Percentiles rank a stretch among this genome's conserved stretches.
Conservation (phyloP, 495 filamentous ascomycete genomes). For the Aspergillus carlsbadensis region DNA sequence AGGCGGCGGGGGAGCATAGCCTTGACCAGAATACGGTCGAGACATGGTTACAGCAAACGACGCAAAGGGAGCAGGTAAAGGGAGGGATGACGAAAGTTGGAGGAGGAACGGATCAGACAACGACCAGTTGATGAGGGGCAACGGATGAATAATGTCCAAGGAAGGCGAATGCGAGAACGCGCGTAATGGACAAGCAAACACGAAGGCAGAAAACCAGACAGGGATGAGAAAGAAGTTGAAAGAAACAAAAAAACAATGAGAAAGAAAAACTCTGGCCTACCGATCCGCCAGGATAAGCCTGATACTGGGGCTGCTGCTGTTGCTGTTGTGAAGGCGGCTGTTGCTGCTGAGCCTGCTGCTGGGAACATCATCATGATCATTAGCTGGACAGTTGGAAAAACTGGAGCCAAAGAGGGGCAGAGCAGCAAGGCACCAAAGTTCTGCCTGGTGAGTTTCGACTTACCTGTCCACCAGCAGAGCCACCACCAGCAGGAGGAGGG, state of each 20-base stretch:
- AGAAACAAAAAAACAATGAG: conserved; percentile 11
- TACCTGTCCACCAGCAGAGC: conserved; percentile 38
- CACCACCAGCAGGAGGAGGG: conserved; percentile 31
- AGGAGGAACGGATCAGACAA: conserved; percentile 5
- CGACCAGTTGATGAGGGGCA: conserved; percentile 8
- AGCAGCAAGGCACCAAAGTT: neutral
- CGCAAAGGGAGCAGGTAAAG: conserved; percentile 1
- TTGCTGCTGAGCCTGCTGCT: conserved; percentile 7
- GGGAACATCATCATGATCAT: conserved; percentile 1
- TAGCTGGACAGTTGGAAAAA: conserved; percentile 1
- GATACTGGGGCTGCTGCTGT: conserved; percentile 30
- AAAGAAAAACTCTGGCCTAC: conserved; percentile 33
- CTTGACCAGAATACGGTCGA: conserved; percentile 35
- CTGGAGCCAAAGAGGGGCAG: conserved; percentile 10
- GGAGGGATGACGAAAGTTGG: conserved; percentile 3
- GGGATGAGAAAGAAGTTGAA: conserved; percentile 15
- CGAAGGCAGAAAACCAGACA: conserved; percentile 10
- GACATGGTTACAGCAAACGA: conserved; percentile 33
- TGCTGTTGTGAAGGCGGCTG: conserved; percentile 12
- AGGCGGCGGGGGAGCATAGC: conserved; percentile 27
- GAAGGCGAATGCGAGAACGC: conserved; percentile 5
- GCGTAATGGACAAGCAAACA: conserved; percentile 9
- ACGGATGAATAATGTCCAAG: conserved; percentile 12
- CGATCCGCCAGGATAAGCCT: conserved; percentile 43
- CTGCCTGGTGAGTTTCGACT: conserved; percentile 17